Evolutionary conservation across 805 yeast genomes (phyloP).

Genomic region (Pichia paraexigua): DNA sequence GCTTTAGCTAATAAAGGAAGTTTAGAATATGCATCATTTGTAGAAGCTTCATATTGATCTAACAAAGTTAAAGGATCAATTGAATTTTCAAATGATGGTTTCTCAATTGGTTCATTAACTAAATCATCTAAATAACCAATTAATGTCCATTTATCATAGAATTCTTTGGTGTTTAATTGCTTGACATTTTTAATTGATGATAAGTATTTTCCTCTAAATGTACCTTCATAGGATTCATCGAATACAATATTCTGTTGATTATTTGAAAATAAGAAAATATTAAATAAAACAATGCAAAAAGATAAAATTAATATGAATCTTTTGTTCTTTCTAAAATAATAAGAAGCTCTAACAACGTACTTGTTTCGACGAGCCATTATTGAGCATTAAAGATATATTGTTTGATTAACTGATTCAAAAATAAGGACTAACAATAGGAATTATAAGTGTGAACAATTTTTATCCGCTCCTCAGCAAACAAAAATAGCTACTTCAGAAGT

Average conservation of each 20-base stretch:
- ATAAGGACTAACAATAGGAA: not conserved
- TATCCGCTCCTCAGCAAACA: not conserved
- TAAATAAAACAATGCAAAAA: not conserved
- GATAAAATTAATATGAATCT: not conserved
- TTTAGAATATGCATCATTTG: slow-evolving; percentile 6
- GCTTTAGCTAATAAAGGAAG: slow-evolving; percentile 14
- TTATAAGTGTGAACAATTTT: no score
- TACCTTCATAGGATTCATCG: slow-evolving; percentile 24
- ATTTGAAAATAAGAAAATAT: not conserved
- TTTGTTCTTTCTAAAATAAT: not conserved
- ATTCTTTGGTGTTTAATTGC: slow-evolving; percentile 21
- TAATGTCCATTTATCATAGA: slow-evolving; percentile 20
- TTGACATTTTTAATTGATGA: slow-evolving; percentile 15
- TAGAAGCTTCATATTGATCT: slow-evolving; percentile 14
- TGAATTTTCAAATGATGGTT: slow-evolving; percentile 15
- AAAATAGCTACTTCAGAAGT: no score
- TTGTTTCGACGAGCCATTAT: not conserved
- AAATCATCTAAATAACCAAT: slow-evolving; percentile 25
- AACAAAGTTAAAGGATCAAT: slow-evolving; percentile 18
- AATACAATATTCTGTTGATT: slow-evolving; percentile 11
- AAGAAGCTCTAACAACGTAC: not conserved
- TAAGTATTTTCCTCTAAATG: slow-evolving; percentile 24
- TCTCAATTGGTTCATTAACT: slow-evolving; percentile 24
- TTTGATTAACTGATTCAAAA: not conserved
- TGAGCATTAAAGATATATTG: no score